A percentile compares a stretch with the other conserved stretches of the same genome.
These are phyloP conservation scores for Candida smagusa DNA, from an alignment of 1,139 yeast genomes.

Conservation along the genomic window DNA sequence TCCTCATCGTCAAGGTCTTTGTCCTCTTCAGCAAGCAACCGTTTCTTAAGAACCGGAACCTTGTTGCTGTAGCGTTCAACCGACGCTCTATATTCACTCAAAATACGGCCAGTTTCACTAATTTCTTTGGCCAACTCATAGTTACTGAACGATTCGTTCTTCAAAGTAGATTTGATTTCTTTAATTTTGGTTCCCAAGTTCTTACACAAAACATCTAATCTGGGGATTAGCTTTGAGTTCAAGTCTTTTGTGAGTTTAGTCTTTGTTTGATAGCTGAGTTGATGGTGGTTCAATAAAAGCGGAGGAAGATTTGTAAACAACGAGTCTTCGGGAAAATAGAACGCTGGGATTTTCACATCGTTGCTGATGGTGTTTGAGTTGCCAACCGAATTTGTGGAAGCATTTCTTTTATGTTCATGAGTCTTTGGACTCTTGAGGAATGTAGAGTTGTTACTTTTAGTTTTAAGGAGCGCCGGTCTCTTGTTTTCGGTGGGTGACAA, in stretches of 20 bases:
- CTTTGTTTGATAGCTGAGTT: constrained; percentile 24
- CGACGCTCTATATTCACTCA: constrained; percentile 30
- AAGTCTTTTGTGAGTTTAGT: constrained; percentile 34
- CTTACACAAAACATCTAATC: constrained; percentile 35
- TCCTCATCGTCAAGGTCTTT: constrained; percentile 23
- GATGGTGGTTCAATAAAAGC: constrained; percentile 37
- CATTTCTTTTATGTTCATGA: constrained; percentile 18
- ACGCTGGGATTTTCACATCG: constrained; percentile 41
- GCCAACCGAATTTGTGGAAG: constrained; percentile 11
- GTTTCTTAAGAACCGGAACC: constrained; percentile 27
- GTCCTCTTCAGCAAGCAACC: constrained; percentile 15
- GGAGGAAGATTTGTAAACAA: constrained; percentile 35
- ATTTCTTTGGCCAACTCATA: constrained; percentile 36
- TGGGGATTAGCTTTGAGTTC: constrained; percentile 32
- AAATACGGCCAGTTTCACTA: constrained; percentile 36
- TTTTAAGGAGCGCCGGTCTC: constrained; percentile 32
- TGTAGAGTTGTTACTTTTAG: constrained; percentile 29
- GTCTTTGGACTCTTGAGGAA: constrained; percentile 12
- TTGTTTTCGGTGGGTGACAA: constrained; percentile 8
- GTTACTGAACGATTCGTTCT: constrained; percentile 44
- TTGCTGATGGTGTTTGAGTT: constrained; percentile 8
- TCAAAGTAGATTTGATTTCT: constrained; percentile 41
- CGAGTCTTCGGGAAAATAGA: constrained; percentile 41
- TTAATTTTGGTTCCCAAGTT: constrained; percentile 40
- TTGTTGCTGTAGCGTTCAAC: constrained; percentile 32